Base-by-base conservation (phyloP, 257 asterid genomes). In the Lycium barbarum region DNA sequence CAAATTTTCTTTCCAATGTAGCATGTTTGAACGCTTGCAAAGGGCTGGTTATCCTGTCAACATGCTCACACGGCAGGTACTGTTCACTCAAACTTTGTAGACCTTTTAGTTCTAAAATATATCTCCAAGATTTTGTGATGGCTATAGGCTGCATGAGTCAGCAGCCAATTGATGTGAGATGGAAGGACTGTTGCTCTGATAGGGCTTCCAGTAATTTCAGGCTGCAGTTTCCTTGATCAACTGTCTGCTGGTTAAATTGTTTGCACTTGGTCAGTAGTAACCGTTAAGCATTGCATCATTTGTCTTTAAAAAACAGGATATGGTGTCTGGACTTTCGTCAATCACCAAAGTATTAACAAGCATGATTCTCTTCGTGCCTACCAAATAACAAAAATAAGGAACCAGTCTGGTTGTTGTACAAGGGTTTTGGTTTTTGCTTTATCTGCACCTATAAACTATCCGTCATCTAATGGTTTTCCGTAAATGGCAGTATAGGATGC, bases 1-100 rank as follows among this genome's bases (percentile, higher is more conserved):
- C 93, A 97, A 91, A 87, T 97, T 91, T 93, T 84, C 90, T 87
- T 97, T 94, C 82, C 98, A 97, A 63, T 95, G 98, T 88, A 97
- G 99, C 93, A 97, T 97, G 99, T 97, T 95, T 91, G 98, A 97
- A 89, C 93, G 99, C 83, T 87, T 97, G 90, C 99, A 97, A 90
- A 89, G 94, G 91, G 99, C 99, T 86, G 97, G 98, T 15, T 95
- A 97, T 92, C 98, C 99, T 86, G 95, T 97, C 59, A 88, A 92
- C 89, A 97, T 95, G 98, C 98, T 97, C 86, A 93, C 92, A 85
- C 90, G 94, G 67, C 99, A 97, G 98, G 99, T 96, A 87, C 58
- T 72, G 66, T 84, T 79, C 80, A 66, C 87, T 73, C 83, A 88
- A 53, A 49, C 11, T 7, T 72, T 43, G 68, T 76, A 62, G 45